Percentiles rank a stretch among this genome's conserved stretches.
Evolutionary conservation across 257 asterid genomes (phyloP).

Genomic region (Jaltomata sinuosa): DNA sequence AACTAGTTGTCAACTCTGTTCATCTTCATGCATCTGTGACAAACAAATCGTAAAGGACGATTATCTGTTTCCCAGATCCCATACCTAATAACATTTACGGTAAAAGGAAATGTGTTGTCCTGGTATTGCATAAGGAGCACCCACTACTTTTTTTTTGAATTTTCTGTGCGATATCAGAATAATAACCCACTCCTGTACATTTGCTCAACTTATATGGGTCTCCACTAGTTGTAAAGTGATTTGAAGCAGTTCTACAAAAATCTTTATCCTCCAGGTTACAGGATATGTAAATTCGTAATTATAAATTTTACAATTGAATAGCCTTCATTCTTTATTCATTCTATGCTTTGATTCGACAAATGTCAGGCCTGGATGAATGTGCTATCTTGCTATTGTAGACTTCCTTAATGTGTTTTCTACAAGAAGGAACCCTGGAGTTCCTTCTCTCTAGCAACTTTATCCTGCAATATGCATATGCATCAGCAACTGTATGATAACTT

Average conservation of each 20-base stretch:
- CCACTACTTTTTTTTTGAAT: neutral
- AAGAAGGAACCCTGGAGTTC: neutral
- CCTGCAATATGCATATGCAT: neutral
- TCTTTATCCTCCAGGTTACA: neutral
- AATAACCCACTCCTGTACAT: neutral
- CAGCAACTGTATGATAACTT: neutral
- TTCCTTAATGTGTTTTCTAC: neutral
- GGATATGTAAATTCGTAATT: neutral
- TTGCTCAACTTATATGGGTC: neutral
- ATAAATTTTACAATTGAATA: neutral
- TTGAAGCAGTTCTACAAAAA: neutral
- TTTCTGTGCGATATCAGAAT: neutral
- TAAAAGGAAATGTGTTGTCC: neutral
- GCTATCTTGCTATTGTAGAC: neutral
- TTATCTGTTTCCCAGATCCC: neutral
- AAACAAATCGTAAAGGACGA: neutral
- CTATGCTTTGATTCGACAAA: neutral
- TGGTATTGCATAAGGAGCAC: neutral
- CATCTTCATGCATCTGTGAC: neutral
- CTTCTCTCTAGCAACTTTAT: neutral
- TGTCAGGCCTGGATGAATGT: neutral
- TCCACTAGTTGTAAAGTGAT: neutral
- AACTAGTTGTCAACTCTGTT: neutral
- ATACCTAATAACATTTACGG: neutral
- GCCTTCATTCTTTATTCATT: neutral